Percentiles rank a stretch among this genome's conserved stretches.
These are phyloP conservation scores for Batkoa obscura DNA, from an alignment of 371 early-diverging fungal species.

Conservation along the genomic window DNA sequence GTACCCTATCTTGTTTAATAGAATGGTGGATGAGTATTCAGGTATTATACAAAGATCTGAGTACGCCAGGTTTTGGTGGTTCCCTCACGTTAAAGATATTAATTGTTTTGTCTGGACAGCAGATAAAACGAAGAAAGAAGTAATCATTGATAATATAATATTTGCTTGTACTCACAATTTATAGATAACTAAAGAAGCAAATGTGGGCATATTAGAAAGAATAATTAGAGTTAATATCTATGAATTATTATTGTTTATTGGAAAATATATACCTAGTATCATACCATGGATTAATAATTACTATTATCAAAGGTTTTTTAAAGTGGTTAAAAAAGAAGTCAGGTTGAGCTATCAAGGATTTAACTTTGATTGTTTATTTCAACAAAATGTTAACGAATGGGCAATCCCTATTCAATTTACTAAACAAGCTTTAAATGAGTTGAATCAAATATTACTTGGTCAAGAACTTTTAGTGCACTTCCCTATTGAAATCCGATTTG, in stretches of 20 bases:
- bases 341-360: conserved; percentile 40
- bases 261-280: conserved; percentile 30
- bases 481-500: conserved; percentile 66
- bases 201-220: conserved; percentile 25
- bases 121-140: conserved; percentile 31
- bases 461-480: conserved; percentile 36
- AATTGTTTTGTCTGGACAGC: conserved; percentile 58
- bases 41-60: conserved; percentile 40
- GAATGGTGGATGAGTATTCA: conserved; percentile 32
- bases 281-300: conserved; percentile 25
- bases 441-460: background rate
- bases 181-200: background rate
- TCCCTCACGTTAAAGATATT: conserved; percentile 44
- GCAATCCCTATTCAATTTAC: conserved; percentile 50
- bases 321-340: background rate
- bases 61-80: conserved; percentile 74
- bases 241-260: conserved; percentile 38
- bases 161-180: background rate
- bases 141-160: background rate
- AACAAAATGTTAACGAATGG: conserved; percentile 76
- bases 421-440: conserved; percentile 27
- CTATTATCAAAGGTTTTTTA: conserved; percentile 21
- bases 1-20: conserved; percentile 31
- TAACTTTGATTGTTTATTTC: conserved; percentile 67
- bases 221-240: conserved; percentile 37